A percentile compares a stretch with the other conserved stretches of the same genome.
phyloP scores from a whole-genome alignment of 31 red algal genomes.

The Porphyra umbilicalis region DNA sequence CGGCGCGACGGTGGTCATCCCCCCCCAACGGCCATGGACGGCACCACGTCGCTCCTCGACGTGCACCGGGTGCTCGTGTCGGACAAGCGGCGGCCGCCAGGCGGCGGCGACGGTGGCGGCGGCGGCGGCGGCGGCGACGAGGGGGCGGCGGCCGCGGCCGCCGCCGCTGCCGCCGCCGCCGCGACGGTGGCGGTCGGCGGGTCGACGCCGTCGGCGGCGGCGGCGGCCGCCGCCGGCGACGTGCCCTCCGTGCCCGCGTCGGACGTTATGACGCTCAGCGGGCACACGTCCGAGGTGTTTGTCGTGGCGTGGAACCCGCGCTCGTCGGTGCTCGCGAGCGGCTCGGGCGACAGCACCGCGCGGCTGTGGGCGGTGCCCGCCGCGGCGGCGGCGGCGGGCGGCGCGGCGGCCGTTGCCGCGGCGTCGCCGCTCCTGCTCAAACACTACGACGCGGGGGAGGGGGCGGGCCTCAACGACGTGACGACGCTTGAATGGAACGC shows the following conservation, averaged over 20 bases:
- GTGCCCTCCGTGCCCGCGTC: slow-evolving; percentile 17
- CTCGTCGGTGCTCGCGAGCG: slow-evolving; percentile 65
- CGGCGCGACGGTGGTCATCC: slow-evolving; percentile 4
- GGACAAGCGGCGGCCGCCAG: slow-evolving; percentile 25
- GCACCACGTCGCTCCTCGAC: slow-evolving; percentile 66
- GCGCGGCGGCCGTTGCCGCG: slow-evolving; percentile 49
- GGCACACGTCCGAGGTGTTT: slow-evolving; percentile 90
- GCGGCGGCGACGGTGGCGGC: slow-evolving; percentile 18
- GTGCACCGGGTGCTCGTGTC: slow-evolving; percentile 72
- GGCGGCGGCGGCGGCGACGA: not conserved
- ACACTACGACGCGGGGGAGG: slow-evolving; percentile 17
- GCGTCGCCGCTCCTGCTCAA: slow-evolving; percentile 55
- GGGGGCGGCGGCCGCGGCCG: not conserved
- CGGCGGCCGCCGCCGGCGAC: not conserved
- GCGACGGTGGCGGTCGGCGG: slow-evolving; percentile 21
- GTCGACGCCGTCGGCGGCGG: slow-evolving; percentile 4
- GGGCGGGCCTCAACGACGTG: slow-evolving; percentile 57
- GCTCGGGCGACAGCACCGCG: slow-evolving; percentile 84
- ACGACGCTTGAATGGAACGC: slow-evolving; percentile 90
- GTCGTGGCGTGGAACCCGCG: slow-evolving; percentile 91
- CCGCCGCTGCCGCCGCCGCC: slow-evolving; percentile 8
- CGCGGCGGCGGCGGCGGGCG: slow-evolving; percentile 10
- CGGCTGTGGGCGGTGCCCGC: slow-evolving; percentile 90
- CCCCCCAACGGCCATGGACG: slow-evolving; percentile 49
- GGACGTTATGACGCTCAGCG: slow-evolving; percentile 62